These are phyloP conservation scores for Plasmodium berghei DNA, from an alignment of 169 alveolate species.

Conservation along the genomic window DNA sequence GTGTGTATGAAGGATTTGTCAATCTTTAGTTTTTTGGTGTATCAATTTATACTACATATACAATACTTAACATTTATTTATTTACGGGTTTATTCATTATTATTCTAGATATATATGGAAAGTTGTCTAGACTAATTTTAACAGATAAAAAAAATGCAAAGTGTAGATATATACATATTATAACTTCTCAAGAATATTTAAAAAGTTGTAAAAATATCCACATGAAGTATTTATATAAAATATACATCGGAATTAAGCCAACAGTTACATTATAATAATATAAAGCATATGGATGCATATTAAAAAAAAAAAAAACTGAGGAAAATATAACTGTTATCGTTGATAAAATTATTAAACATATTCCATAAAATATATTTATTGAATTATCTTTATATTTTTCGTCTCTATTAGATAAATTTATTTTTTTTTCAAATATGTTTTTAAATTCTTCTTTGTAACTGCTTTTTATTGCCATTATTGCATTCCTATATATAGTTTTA, in stretches of 20 bases:
- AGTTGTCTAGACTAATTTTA: slow-evolving; percentile 3
- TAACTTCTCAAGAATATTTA: slow-evolving; percentile 34
- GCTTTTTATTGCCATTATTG: slow-evolving; percentile 40
- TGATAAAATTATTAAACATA: slow-evolving; percentile 57
- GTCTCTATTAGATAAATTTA: slow-evolving; percentile 46
- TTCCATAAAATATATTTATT: slow-evolving; percentile 56
- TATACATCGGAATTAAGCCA: slow-evolving; percentile 61
- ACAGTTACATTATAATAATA: slow-evolving; percentile 55
- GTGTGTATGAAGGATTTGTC: too few relatives aligned
- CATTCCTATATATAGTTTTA: not conserved
- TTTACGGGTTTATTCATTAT: not conserved
- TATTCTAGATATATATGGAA: slow-evolving; percentile 25
- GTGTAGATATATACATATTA: not conserved
- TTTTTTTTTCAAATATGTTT: slow-evolving; percentile 66
- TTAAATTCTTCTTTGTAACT: slow-evolving; percentile 59
- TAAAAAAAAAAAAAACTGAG: slow-evolving; percentile 57
- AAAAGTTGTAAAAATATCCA: slow-evolving; percentile 74
- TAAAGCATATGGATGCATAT: slow-evolving; percentile 75
- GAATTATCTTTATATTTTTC: slow-evolving; percentile 57
- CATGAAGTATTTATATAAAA: slow-evolving; percentile 49
- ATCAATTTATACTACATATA: too few relatives aligned
- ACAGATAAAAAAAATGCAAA: too few relatives aligned
- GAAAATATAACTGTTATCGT: slow-evolving; percentile 20
- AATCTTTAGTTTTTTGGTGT: too few relatives aligned
- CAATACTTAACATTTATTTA: not conserved